Conservation (phyloP, 257 asterid genomes). For the Avicennia marina region DNA sequence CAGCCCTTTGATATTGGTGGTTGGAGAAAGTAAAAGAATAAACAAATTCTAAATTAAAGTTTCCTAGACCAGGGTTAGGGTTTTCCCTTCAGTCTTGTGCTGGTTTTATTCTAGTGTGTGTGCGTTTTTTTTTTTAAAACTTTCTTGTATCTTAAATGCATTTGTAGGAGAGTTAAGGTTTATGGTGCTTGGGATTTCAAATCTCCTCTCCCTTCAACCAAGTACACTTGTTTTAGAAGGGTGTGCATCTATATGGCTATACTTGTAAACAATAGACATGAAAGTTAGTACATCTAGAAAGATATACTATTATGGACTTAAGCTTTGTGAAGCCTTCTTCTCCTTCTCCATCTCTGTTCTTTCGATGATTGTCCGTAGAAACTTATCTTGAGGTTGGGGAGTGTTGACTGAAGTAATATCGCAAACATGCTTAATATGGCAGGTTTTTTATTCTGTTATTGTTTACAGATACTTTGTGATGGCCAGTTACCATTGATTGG, state of each 20-base stretch:
- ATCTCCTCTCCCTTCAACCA: slow-evolving; percentile 2
- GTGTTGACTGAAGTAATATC: slow-evolving; percentile 15
- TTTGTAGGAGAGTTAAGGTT: slow-evolving; percentile 4
- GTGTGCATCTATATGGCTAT: no score
- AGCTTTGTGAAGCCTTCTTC: no score
- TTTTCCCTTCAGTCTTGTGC: no score
- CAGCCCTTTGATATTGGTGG: slow-evolving; percentile 6
- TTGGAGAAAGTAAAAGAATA: not conserved
- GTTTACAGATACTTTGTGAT: slow-evolving; percentile 77
- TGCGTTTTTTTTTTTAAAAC: not conserved
- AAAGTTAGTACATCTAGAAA: no score
- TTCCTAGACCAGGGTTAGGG: no score
- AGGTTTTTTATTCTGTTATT: slow-evolving; percentile 10
- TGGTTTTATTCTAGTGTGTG: no score
- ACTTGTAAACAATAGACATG: no score
- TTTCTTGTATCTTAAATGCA: slow-evolving; percentile 2
- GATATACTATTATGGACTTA: no score
- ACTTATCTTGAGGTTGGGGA: no score
- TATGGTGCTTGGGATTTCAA: slow-evolving; percentile 13
- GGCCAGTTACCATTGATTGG: slow-evolving; percentile 95
- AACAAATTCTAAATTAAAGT: not conserved
- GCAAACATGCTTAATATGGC: slow-evolving; percentile 12
- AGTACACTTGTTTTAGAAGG: no score
- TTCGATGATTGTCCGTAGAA: no score
- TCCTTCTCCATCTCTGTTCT: no score